Evolutionary conservation across 768 basidiomycete species (phyloP).

Genomic region (Pleurotus tuber-regium): DNA sequence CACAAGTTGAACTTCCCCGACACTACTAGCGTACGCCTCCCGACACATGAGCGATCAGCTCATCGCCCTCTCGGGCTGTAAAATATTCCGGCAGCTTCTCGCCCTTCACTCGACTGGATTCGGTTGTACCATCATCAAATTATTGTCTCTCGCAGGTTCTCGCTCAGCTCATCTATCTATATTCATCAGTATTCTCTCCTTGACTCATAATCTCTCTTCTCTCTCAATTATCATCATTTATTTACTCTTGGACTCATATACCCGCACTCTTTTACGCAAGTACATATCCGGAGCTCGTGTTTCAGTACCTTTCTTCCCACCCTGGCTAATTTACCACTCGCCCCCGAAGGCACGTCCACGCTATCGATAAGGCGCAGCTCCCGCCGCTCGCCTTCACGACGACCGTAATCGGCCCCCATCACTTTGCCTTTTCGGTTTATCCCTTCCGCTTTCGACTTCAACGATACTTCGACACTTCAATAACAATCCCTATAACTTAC

Average conservation of each 20-base stretch:
- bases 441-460: not conserved
- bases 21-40: not conserved
- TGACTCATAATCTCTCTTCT: conserved; percentile 5
- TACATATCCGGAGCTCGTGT: not conserved
- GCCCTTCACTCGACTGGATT: not conserved
- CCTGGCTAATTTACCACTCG: not conserved
- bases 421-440: not conserved
- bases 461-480: not conserved
- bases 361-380: not conserved
- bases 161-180: not conserved
- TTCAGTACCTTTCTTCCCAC: not conserved
- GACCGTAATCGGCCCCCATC: too few relatives aligned
- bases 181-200: not conserved
- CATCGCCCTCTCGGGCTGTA: not conserved
- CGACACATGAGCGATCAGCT: not conserved
- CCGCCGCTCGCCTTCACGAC: not conserved
- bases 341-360: not conserved
- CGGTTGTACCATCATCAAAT: conserved; percentile 4
- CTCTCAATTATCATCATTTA: conserved; percentile 10
- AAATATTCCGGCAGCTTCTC: conserved; percentile 6
- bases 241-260: conserved; percentile 9
- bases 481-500: not conserved
- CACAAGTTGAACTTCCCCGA: not conserved
- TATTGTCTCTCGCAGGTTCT: not conserved
- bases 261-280: conserved; percentile 5